Base-by-base conservation (phyloP, 352 stramenopile species). In the Globisporangium perplexum region DNA sequence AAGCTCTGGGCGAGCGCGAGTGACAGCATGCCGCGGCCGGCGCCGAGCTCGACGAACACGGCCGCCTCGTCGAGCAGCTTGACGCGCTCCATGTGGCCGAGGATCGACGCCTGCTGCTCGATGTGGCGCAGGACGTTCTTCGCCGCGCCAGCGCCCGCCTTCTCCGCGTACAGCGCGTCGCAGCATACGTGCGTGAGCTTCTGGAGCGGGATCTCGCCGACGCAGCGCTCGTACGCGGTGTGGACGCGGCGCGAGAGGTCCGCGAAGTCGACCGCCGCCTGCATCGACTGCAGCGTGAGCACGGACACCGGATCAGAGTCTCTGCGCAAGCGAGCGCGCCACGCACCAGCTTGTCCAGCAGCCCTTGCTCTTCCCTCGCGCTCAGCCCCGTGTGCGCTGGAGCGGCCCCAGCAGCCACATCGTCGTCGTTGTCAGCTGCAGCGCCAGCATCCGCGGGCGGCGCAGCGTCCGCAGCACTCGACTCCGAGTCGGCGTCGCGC, bases 31-130 rank as follows among this genome's bases (percentile, higher is more conserved):
- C 79, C 81, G 24, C 83, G 64, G 14, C 83, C 81, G 46, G 83
- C 83, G 18, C 83, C 83, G 10, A 94, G 72, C 52, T 93, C 83
- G 5, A 91, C 50, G 38, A 87, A 90, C 4, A 69, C 68, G 11
- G 76, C 67, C 0, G 52, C 12, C 18, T 74, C 49, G 24, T 84
- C 53, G 36, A 93, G 55, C 50, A 91, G 57, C 2, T 74, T 63
- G 10, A 68, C 62, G 4, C 69, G 49, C 18, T 87, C 74, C 77
- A 93, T 87, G 51, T 93, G 81, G 2, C 80, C 81, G 3, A 93
- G 68, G 50, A 93, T 93, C 8, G 80, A 91, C 10, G 81, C 72
- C 45, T 93, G 83, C 54, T 93, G 83, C 58, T 91, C 73, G 48
- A 93, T 91, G 60, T 93, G 83, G 7, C 83, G 74, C 46, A 93